Conservation (phyloP, 2,329 filamentous ascomycete genomes). For the Lachnellula subtilissima region DNA sequence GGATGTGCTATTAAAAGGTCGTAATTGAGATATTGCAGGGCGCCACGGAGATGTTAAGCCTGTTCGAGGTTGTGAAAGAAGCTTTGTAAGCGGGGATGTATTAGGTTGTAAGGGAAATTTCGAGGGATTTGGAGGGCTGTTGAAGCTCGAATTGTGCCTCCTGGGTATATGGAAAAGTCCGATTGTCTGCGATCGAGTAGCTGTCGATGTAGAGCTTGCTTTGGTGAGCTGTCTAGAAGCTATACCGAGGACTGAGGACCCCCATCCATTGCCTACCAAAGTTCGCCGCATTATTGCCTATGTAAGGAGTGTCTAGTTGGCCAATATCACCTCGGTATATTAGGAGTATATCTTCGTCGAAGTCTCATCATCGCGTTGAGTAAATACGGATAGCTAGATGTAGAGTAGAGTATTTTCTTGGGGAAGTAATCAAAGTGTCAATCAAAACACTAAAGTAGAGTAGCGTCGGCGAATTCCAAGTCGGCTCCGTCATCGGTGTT, state of each 20-base stretch:
- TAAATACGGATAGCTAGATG: not conserved
- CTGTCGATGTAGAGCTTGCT: slow-evolving; percentile 6
- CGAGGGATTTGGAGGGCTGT: slow-evolving; percentile 6
- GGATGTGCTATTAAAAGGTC: slow-evolving; percentile 26
- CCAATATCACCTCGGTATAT: slow-evolving; percentile 27
- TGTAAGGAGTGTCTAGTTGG: slow-evolving; percentile 7
- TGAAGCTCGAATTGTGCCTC: slow-evolving; percentile 18
- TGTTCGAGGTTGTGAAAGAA: slow-evolving; percentile 12
- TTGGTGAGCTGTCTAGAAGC: slow-evolving; percentile 21
- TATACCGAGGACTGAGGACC: slow-evolving; percentile 19
- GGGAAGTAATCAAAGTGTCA: not conserved
- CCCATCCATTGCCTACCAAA: slow-evolving; percentile 21
- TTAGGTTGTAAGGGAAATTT: not conserved
- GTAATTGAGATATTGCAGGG: slow-evolving; percentile 27
- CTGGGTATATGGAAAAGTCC: slow-evolving; percentile 3
- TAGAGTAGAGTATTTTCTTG: not conserved
- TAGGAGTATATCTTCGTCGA: slow-evolving; percentile 15
- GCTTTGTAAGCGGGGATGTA: slow-evolving; percentile 1
- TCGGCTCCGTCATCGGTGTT: slow-evolving; percentile 3
- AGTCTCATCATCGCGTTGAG: slow-evolving; percentile 25
- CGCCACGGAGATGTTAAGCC: slow-evolving; percentile 25
- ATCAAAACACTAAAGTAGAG: not conserved
- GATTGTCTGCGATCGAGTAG: slow-evolving; percentile 9
- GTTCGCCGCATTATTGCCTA: slow-evolving; percentile 26
- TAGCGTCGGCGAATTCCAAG: slow-evolving; percentile 11